Conservation (phyloP, 2,329 filamentous ascomycete species). For the Curvularia eragrostidis region DNA sequence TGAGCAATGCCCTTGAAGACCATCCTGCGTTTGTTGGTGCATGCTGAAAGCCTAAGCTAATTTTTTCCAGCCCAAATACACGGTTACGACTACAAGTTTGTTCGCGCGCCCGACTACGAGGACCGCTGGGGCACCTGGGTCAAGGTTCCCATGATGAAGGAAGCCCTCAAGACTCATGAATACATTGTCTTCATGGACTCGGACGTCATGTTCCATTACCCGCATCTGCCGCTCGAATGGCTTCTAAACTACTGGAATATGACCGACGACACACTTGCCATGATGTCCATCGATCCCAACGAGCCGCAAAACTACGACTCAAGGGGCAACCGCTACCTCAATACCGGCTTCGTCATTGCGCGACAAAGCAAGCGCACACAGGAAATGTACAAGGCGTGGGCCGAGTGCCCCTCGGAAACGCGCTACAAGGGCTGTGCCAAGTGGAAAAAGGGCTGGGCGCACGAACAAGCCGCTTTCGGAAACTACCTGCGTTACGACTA, state of each 20-base stretch:
- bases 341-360: constrained; percentile 56
- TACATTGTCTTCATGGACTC: constrained; percentile 59
- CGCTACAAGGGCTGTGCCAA: constrained; percentile 45
- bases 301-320: constrained; percentile 53
- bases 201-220: constrained; percentile 58
- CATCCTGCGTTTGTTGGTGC: not conserved
- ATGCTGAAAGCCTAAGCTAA: constrained; percentile 16
- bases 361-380: constrained; percentile 49
- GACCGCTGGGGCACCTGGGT: constrained; percentile 58
- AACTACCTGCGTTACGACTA: constrained; percentile 51
- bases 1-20: not conserved
- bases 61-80: constrained; percentile 53
- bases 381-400: constrained; percentile 50
- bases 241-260: constrained; percentile 60
- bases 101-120: constrained; percentile 52
- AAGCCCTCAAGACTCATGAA: constrained; percentile 50
- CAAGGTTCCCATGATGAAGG: constrained; percentile 57
- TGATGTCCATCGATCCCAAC: constrained; percentile 57
- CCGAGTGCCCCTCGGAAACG: constrained; percentile 46
- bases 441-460: constrained; percentile 48
- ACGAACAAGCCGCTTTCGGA: constrained; percentile 50
- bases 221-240: constrained; percentile 58
- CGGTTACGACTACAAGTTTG: constrained; percentile 59
- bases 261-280: constrained; percentile 53
- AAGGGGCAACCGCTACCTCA: constrained; percentile 51